Conservation (phyloP, 2,329 filamentous ascomycete species). For the Bipolaris victoriae region DNA sequence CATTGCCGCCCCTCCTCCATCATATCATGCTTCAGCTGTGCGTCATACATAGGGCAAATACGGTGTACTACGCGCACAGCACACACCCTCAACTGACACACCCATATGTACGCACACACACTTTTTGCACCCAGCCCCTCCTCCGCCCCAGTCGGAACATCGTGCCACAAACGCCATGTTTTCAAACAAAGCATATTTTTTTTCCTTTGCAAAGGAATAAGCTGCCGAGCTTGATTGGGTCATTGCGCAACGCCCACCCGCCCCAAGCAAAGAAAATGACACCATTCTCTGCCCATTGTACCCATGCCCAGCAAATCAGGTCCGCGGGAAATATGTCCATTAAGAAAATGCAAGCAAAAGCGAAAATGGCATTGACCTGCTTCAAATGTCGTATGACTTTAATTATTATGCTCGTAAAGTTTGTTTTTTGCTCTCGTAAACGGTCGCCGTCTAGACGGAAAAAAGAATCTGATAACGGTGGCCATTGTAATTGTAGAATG, state of each 20-base stretch:
- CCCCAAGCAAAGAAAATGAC: not conserved
- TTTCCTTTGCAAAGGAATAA: not conserved
- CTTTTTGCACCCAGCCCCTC: not conserved
- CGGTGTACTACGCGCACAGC: not conserved
- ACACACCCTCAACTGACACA: not conserved
- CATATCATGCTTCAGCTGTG: conserved; percentile 10
- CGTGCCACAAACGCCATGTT: not conserved
- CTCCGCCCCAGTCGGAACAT: not conserved
- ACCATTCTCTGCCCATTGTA: not conserved
- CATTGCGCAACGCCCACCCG: not conserved
- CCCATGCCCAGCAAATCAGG: no score
- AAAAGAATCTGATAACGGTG: no score
- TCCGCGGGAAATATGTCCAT: no score
- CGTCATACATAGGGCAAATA: conserved; percentile 16
- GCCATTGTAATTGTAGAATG: no score
- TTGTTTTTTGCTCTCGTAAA: no score
- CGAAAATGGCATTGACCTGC: no score
- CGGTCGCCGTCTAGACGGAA: no score
- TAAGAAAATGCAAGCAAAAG: no score
- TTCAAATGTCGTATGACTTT: no score
- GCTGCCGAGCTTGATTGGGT: not conserved
- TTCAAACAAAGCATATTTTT: not conserved
- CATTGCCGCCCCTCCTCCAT: not conserved
- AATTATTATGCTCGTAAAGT: no score
- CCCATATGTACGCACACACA: not conserved